phyloP scores from a whole-genome alignment of 2,329 filamentous ascomycete genomes.

The Cladosporium colombiae region DNA sequence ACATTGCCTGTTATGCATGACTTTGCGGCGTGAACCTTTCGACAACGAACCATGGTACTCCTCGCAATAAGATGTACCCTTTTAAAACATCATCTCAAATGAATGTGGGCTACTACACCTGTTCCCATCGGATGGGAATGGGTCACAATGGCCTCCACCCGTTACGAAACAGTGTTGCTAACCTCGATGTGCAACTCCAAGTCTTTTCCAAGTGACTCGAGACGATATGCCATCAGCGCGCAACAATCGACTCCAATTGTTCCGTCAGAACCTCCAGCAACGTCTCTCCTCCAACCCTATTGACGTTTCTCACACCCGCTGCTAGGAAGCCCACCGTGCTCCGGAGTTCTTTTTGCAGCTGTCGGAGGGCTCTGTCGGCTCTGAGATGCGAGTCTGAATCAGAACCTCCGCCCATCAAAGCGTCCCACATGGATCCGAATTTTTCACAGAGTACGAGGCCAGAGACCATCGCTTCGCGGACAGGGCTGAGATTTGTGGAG shows the following conservation, averaged over 20 bases:
- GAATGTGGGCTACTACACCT: not conserved
- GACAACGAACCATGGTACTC: not conserved
- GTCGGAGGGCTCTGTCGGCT: constrained; percentile 22
- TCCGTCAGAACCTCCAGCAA: constrained; percentile 83
- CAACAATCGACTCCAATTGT: constrained; percentile 61
- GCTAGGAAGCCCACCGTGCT: constrained; percentile 68
- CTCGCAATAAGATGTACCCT: not conserved
- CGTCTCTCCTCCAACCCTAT: constrained; percentile 69
- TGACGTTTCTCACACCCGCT: constrained; percentile 71
- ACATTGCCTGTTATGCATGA: not conserved
- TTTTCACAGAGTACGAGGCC: constrained; percentile 73
- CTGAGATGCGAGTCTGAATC: constrained; percentile 34
- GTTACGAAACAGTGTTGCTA: not conserved
- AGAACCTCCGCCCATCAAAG: not conserved
- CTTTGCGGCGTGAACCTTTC: not conserved
- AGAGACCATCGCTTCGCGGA: constrained; percentile 71
- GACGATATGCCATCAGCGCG: not conserved
- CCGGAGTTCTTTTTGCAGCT: constrained; percentile 58
- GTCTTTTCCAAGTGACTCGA: not conserved
- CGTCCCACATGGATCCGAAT: constrained; percentile 62
- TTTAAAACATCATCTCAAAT: not conserved
- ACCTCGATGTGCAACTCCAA: not conserved
- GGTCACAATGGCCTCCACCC: not conserved
- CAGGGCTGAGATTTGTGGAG: constrained; percentile 65
- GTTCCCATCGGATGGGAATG: not conserved